Evolutionary conservation across 164 flowering plant genomes (phyloP).

Genomic region (Annona cherimola): DNA sequence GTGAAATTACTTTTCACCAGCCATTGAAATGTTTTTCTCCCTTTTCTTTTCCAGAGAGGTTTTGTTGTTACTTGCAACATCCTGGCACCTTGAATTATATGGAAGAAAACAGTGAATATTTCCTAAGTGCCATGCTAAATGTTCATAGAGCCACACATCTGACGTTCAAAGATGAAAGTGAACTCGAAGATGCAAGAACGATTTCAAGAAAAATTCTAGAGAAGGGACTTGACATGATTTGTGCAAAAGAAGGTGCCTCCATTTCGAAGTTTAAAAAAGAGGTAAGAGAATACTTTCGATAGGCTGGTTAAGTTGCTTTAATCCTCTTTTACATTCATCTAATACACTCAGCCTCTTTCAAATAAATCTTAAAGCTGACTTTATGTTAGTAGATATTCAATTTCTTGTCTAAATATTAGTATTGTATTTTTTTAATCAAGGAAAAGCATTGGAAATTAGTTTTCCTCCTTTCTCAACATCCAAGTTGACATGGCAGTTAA

Average conservation of each 20-base stretch:
- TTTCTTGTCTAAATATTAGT: too few relatives aligned
- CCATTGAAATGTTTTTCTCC: neutral
- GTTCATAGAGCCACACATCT: conserved; percentile 38
- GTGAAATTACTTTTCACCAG: too few relatives aligned
- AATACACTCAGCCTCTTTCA: too few relatives aligned
- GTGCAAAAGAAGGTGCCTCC: neutral
- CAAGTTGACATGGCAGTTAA: too few relatives aligned
- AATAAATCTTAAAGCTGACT: too few relatives aligned
- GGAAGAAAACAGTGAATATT: conserved; percentile 17
- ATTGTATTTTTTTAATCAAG: too few relatives aligned
- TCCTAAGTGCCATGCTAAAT: conserved; percentile 20
- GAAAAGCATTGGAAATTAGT: too few relatives aligned
- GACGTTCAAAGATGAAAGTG: conserved; percentile 28
- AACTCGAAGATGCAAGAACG: conserved; percentile 31
- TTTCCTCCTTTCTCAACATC: too few relatives aligned
- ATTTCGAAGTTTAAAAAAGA: conserved; percentile 1
- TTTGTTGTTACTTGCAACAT: conserved; percentile 31
- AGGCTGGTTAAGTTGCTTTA: too few relatives aligned
- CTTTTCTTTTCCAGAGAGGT: conserved; percentile 12
- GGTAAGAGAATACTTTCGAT: neutral
- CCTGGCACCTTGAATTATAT: conserved; percentile 12
- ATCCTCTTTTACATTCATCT: too few relatives aligned
- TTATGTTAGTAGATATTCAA: too few relatives aligned
- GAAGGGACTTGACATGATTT: conserved; percentile 5
- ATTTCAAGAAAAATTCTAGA: conserved; percentile 21